Conservation (phyloP, 352 stramenopile species). For the Phytophthora sp. region DNA sequence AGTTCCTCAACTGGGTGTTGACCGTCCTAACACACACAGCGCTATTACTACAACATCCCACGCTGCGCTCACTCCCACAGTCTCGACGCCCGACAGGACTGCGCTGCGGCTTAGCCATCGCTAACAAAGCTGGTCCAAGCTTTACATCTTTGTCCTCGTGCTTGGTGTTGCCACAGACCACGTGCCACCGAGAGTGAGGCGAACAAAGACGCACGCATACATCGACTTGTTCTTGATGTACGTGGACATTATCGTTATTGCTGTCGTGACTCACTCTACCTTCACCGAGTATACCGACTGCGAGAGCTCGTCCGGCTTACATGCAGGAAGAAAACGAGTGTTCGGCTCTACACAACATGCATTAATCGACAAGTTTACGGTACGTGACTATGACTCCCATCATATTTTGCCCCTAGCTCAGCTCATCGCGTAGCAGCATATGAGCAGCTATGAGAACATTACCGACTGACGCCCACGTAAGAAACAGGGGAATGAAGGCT, state of each 20-base stretch:
- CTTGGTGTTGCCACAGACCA: neutral
- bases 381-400: no score
- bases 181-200: neutral
- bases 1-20: constrained; percentile 2
- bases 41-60: neutral
- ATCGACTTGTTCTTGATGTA: neutral
- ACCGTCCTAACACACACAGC: neutral
- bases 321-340: no score
- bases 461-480: constrained; percentile 9
- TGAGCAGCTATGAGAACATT: constrained; percentile 8
- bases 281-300: constrained; percentile 1
- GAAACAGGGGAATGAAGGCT: constrained; percentile 15
- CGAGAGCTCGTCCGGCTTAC: no score
- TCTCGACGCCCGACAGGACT: neutral
- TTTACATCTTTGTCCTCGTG: neutral
- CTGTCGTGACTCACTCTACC: neutral
- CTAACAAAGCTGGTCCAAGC: neutral
- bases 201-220: neutral
- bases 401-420: no score
- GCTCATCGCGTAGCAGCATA: neutral
- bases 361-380: no score
- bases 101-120: neutral
- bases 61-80: neutral
- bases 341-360: no score
- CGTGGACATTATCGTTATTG: neutral